A percentile compares a stretch with the other conserved stretches of the same genome.
Conservation (phyloP, 2,329 filamentous ascomycete genomes). For the Aspergillus hortae region DNA sequence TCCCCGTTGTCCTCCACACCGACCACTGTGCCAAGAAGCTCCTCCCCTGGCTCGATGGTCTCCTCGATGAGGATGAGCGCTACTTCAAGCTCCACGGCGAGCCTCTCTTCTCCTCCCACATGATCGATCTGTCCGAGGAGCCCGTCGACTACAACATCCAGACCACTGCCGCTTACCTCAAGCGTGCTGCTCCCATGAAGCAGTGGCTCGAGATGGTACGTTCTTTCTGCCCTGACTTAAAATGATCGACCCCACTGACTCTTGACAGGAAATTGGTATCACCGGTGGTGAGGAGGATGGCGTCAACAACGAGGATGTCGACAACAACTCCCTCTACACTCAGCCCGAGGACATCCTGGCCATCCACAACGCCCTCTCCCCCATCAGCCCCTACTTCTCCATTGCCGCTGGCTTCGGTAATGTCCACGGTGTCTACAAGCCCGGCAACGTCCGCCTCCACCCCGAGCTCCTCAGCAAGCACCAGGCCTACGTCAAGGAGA, state of each 20-base stretch:
- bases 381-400: conserved; percentile 94
- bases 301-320: conserved; percentile 96
- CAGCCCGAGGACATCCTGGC: conserved; percentile 94
- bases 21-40: conserved; percentile 99
- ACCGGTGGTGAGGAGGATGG: conserved; percentile 97
- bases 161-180: conserved; percentile 88
- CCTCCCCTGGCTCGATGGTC: conserved; percentile 93
- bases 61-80: conserved; percentile 88
- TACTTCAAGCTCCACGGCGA: conserved; percentile 93
- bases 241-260: neutral
- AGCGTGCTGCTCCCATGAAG: conserved; percentile 94
- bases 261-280: conserved; percentile 71
- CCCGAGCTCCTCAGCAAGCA: conserved; percentile 96
- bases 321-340: conserved; percentile 96
- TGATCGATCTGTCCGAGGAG: conserved; percentile 98
- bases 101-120: conserved; percentile 94
- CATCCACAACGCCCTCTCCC: conserved; percentile 80
- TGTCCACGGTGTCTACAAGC: conserved; percentile 99
- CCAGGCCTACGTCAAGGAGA: conserved; percentile 83
- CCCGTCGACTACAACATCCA: conserved; percentile 83
- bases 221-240: neutral
- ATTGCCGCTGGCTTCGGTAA: conserved; percentile 98
- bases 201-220: conserved; percentile 97
- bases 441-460: conserved; percentile 93
- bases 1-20: conserved; percentile 92